Evolutionary conservation across 2,329 filamentous ascomycete species (phyloP), one percentile per base, ranked within the genome.

Genomic region (Colletotrichum melonis): DNA sequence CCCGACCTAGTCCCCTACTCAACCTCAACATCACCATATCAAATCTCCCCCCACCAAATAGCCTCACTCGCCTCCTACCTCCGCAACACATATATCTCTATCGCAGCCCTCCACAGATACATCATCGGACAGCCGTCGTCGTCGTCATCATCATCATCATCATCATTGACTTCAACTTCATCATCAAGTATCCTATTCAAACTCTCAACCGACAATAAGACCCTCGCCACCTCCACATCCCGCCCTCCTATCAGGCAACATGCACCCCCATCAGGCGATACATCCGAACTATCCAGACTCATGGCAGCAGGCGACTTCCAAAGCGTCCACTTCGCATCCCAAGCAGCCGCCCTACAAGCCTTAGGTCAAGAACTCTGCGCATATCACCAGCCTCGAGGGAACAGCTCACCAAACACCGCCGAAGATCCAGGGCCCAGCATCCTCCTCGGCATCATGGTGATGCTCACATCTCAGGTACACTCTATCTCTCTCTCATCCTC

Each of bases 21-120:
- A 28, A 70, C 56, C 1, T 14, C 19, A 30, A 59, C 30, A 2
- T 65, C 42, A 24, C 67, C 67, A 8, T 70, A 52, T 4, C 59
- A 62, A 11, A 54, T 65, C 1, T 38, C 32, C 0, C 35, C 38
- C 1, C 35, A 24, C 16, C 26, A 38, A 12, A 42, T 68, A 1
- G 64, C 49, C 11, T 38, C 62, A 11, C 52, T 72, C 7, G 69
- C 69, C 14, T 57, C 32, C n/a, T 68, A 72, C 3, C 11, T 72
- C 3, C 26, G 57, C 0, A 52, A 72, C 14, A 46, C 65, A 16
- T 58, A 63, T 30, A 63, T 58, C 32, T 72, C 69, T 1, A 68
- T 72, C 11, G 38, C 64, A 4, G 64, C 69, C 1, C 28, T 68
- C 3, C 64, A 72, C 11, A 19, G 57, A 57, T 5, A 62, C 35